Base-by-base conservation (phyloP, 805 yeast genomes). In the Metschnikowia gelsemii region DNA sequence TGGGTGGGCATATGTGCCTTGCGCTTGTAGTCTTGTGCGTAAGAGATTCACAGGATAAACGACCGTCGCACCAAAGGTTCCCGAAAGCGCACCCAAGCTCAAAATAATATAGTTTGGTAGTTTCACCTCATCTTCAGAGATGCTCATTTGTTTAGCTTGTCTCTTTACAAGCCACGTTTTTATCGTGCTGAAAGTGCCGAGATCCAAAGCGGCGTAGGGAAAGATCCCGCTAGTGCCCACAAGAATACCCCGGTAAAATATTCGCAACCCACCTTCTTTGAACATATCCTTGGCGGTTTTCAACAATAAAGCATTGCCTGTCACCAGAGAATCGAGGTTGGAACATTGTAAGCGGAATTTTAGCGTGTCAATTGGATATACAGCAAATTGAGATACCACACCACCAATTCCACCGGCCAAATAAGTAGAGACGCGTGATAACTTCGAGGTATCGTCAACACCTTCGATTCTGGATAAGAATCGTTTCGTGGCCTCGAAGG, bases 391-490 rank as follows among this genome's bases (percentile, higher is more conserved):
- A 0, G 97, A 85, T 19, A 82, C 79, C 43, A 93, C 95, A 58
- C 99, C 99, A 30, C 97, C 99, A 31, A 93, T 60, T 35, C 99
- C 99, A 64, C 99, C 99, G 18, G 96, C 89, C 23, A 87, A 61
- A 58, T 89, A 93, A 0, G 96, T 89, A 1, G 97, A 77, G 1
- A 77, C 57, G 48, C 81, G 80, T 0, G 96, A 85, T 40, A 91
- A 65, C 32, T 86, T 77, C 1, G 83, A 63, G 2, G 83, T 75
- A 56, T 84, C 90, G 9, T 73, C 72, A 5, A 80, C 81, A 11
- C 95, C 95, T 63, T 88, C 96, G 6, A 90, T 45, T 20, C 68
- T 60, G 16, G 95, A 83, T 56, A 93, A 68, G 21, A 83, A 57
- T 42, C 85, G 72, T 56, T 93, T 93, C 0, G 90, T 82, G 4